Evolutionary conservation across 257 asterid genomes (phyloP), one percentile per base, ranked within the genome.

Genomic region (Petunia axillaris): DNA sequence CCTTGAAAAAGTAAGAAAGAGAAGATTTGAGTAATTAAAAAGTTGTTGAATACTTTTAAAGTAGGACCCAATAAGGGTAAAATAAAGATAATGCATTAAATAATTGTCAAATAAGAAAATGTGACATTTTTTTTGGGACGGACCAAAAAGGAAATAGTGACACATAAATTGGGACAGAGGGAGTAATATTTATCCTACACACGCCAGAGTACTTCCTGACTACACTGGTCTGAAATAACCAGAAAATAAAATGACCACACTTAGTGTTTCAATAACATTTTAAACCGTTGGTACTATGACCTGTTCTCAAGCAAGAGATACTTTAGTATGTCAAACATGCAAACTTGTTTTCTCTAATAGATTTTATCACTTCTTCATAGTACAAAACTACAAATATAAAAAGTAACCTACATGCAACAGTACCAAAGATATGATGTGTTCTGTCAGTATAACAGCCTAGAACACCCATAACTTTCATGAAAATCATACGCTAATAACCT

Each of bases 401-500:
- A 68, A 1, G 9, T 14, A 68, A 44, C 76, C 76, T 68, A 35
- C n/a, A 68, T 16, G 76, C 57, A 68, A 68, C 58, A 68, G n/a
- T 70, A 70, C 58, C 10, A 70, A 70, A 44, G 52, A 53, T 44
- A 16, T 8, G 57, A 4, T 43, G n/a, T 70, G 4, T 57, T 4
- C 36, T 44, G 41, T 44, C 58, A 44, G 58, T 14, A 44, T 44
- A 44, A 68, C 40, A 44, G 57, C 76, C 76, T 43, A 43, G 57
- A n/a, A 37, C 76, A 70, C 58, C 58, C 57, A 63, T 44, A 9
- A 58, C 39, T 70, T 70, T 70, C 58, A 44, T 70, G 76, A 70
- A 70, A 16, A 70, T 44, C 76, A 16, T 16, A 44, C 16, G 58
- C 41, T 70, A 70, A n/a, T 70, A 70, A 16, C 76, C 76, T 44